Conservation (phyloP, 148 eudicot genomes). For the Mesembryanthemum crystallinum region DNA sequence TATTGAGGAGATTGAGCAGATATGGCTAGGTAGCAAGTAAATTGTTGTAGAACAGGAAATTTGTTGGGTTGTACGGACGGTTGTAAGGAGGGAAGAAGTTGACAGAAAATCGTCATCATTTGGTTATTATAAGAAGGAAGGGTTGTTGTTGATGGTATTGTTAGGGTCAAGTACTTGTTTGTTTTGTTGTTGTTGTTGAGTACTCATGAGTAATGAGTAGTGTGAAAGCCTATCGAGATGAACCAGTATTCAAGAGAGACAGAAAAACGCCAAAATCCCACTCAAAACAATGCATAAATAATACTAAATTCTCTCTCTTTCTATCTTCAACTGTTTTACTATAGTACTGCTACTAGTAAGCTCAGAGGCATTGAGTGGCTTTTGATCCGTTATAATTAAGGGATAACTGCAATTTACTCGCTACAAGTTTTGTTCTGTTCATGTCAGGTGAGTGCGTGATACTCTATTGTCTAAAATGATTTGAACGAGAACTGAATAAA, state of each 20-base stretch:
- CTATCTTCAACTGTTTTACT: slow-evolving; percentile 1
- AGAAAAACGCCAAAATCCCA: slow-evolving; percentile 32
- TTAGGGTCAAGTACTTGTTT: slow-evolving; percentile 21
- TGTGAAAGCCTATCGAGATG: slow-evolving; percentile 9
- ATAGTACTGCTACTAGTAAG: background rate
- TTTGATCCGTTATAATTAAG: too few relatives aligned
- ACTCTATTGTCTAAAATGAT: too few relatives aligned
- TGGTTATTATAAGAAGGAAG: slow-evolving; percentile 16
- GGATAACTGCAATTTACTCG: too few relatives aligned
- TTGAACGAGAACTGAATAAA: too few relatives aligned
- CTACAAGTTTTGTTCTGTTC: too few relatives aligned
- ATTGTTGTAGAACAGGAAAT: background rate
- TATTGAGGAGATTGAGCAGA: slow-evolving; percentile 21
- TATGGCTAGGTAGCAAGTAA: background rate
- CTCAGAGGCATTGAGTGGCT: too few relatives aligned
- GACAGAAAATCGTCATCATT: slow-evolving; percentile 17
- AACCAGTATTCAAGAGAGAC: background rate
- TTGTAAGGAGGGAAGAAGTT: slow-evolving; percentile 2
- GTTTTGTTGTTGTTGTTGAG: slow-evolving; percentile 14
- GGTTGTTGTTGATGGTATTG: background rate
- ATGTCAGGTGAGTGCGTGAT: too few relatives aligned
- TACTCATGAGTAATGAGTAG: slow-evolving; percentile 11
- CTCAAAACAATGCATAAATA: slow-evolving; percentile 35
- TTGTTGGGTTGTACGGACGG: slow-evolving; percentile 1
- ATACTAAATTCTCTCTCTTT: background rate